Conservation (phyloP, 108 stramenopile genomes). For the Stephanodiscus minutulus region DNA sequence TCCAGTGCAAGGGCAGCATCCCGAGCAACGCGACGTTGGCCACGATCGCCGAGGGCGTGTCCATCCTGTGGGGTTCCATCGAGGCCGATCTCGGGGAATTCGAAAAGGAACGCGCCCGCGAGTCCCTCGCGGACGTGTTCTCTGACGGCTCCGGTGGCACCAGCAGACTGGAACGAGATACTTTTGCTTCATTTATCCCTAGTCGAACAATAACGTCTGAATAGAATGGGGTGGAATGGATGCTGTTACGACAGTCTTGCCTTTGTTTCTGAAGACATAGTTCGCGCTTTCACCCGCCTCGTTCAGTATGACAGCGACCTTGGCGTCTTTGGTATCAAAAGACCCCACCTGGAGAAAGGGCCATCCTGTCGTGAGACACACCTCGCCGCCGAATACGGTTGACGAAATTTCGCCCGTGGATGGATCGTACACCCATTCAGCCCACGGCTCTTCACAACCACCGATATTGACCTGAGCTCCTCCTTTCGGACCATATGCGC, state of each 20-base stretch:
- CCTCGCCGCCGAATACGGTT: constrained; percentile 54
- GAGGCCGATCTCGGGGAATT: constrained; percentile 33
- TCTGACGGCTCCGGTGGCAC: too few relatives aligned
- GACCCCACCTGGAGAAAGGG: constrained; percentile 87
- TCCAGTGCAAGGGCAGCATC: constrained; percentile 13
- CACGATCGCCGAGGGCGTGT: constrained; percentile 64
- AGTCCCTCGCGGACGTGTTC: constrained; percentile 58
- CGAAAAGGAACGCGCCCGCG: constrained; percentile 39
- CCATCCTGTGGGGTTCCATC: constrained; percentile 70
- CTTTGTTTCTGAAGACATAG: constrained; percentile 66
- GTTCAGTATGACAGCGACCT: constrained; percentile 71
- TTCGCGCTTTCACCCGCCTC: constrained; percentile 77
- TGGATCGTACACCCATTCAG: constrained; percentile 58
- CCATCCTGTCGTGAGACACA: constrained; percentile 91
- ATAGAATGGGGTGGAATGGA: constrained; percentile 83
- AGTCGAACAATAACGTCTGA: constrained; percentile 39
- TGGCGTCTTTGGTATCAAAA: constrained; percentile 64
- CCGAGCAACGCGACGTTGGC: constrained; percentile 59
- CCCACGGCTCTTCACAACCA: constrained; percentile 52
- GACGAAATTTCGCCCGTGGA: constrained; percentile 68
- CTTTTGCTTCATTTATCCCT: neutral
- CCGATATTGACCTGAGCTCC: constrained; percentile 74
- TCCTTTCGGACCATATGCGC: constrained; percentile 75
- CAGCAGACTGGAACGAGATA: too few relatives aligned
- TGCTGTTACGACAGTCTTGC: constrained; percentile 55